A percentile compares a stretch with the other conserved stretches of the same genome.
Evolutionary conservation across 2,329 filamentous ascomycete genomes (phyloP).

Genomic region (Botrytis byssoidea): DNA sequence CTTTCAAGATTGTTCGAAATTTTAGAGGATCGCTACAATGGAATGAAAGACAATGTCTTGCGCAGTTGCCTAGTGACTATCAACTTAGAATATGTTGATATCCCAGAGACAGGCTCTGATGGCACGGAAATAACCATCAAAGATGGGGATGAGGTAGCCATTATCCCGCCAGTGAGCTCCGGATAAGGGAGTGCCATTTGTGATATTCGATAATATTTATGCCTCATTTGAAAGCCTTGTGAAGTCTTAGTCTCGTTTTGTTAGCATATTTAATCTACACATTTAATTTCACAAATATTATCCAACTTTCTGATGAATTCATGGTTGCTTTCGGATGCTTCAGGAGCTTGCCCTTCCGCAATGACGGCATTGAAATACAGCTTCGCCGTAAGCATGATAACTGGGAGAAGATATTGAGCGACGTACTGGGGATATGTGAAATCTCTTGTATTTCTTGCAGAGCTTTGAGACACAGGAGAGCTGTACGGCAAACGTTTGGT

Average conservation of each 20-base stretch:
- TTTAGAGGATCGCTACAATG: slow-evolving; percentile 68
- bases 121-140: slow-evolving; percentile 53
- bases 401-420: background rate
- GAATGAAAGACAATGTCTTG: slow-evolving; percentile 67
- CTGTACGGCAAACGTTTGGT: background rate
- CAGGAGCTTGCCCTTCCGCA: background rate
- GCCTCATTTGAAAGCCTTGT: background rate
- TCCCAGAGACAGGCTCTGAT: slow-evolving; percentile 47
- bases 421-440: background rate
- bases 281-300: background rate
- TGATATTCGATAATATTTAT: background rate
- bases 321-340: background rate
- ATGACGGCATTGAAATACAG: background rate
- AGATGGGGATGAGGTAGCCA: slow-evolving; percentile 78
- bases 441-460: background rate
- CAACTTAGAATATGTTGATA: slow-evolving; percentile 78
- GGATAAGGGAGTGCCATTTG: slow-evolving; percentile 51
- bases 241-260: background rate
- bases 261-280: background rate
- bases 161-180: slow-evolving; percentile 86
- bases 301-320: background rate
- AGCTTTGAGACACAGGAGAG: background rate
- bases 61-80: slow-evolving; percentile 73
- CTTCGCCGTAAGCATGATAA: background rate
- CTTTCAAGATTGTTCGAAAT: slow-evolving; percentile 61